These are phyloP conservation scores for Yamadazyma triangularis DNA, from an alignment of 1,139 yeast species.

Conservation along the genomic window DNA sequence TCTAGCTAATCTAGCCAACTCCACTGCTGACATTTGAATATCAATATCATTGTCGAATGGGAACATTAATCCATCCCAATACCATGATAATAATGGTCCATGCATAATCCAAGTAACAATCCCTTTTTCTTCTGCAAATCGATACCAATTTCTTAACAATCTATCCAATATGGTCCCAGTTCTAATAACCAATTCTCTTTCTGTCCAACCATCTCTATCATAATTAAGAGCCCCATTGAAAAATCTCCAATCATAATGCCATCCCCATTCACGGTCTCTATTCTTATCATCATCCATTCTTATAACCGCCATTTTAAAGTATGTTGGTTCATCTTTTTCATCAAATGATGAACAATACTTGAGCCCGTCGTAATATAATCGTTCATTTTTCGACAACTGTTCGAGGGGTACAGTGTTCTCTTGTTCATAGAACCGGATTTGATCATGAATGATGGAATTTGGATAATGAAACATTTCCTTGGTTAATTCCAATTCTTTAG, in stretches of 20 bases:
- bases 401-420: slow-evolving; percentile 3
- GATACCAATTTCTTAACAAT: slow-evolving; percentile 25
- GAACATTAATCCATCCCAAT: slow-evolving; percentile 43
- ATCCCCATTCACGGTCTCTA: slow-evolving; percentile 28
- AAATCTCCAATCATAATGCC: slow-evolving; percentile 40
- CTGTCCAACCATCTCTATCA: slow-evolving; percentile 23
- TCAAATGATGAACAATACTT: slow-evolving; percentile 16
- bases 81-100: slow-evolving; percentile 27
- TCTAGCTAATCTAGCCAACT: slow-evolving; percentile 21
- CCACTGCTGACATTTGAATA: slow-evolving; percentile 31
- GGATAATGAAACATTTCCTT: slow-evolving; percentile 21
- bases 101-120: slow-evolving; percentile 26
- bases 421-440: slow-evolving; percentile 16
- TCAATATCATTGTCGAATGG: slow-evolving; percentile 33
- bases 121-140: slow-evolving; percentile 28
- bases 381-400: slow-evolving; percentile 15
- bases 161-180: slow-evolving; percentile 24
- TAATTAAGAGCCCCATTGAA: slow-evolving; percentile 32
- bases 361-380: slow-evolving; percentile 22
- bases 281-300: slow-evolving; percentile 20
- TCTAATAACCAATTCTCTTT: slow-evolving; percentile 19
- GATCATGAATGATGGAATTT: slow-evolving; percentile 12
- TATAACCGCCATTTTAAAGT: slow-evolving; percentile 31
- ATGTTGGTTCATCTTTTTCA: slow-evolving; percentile 22
- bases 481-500: slow-evolving; percentile 16